phyloP scores from a whole-genome alignment of 306 rosid genomes.

The Inga laurina region DNA sequence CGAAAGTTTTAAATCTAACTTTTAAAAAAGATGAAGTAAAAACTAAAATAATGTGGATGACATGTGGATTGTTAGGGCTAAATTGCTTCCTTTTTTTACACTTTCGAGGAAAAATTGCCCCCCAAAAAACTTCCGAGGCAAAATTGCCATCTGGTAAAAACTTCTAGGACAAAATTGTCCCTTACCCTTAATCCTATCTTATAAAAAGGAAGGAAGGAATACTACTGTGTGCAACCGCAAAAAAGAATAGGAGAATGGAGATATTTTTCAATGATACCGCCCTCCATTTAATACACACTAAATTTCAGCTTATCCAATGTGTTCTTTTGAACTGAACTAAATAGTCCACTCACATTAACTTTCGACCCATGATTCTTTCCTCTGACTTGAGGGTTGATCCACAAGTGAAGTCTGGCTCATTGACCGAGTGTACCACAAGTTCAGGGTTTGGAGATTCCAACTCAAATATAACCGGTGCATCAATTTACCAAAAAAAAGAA shows the following conservation, averaged over 20 bases:
- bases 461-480: constrained; percentile 70
- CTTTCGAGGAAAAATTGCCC: too few species aligned
- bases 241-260: too few species aligned
- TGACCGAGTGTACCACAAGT: constrained; percentile 56
- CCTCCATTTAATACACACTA: not conserved
- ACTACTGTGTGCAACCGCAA: not conserved
- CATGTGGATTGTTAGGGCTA: too few species aligned
- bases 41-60: too few species aligned
- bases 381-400: constrained; percentile 43
- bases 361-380: not conserved
- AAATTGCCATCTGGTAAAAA: too few species aligned
- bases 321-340: too few species aligned
- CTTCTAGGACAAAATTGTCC: too few species aligned
- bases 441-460: constrained; percentile 69
- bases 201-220: not conserved
- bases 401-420: constrained; percentile 70
- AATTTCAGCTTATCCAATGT: not conserved
- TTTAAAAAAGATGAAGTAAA: too few species aligned
- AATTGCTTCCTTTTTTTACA: too few species aligned
- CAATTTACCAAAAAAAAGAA: not conserved
- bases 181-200: too few species aligned
- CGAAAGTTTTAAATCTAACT: too few species aligned
- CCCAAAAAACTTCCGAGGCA: too few species aligned
- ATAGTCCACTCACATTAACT: not conserved
- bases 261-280: not conserved